Evolutionary conservation across 2,329 filamentous ascomycete genomes (phyloP), one percentile per base, ranked within the genome.

Genomic region (Talaromyces sp.): DNA sequence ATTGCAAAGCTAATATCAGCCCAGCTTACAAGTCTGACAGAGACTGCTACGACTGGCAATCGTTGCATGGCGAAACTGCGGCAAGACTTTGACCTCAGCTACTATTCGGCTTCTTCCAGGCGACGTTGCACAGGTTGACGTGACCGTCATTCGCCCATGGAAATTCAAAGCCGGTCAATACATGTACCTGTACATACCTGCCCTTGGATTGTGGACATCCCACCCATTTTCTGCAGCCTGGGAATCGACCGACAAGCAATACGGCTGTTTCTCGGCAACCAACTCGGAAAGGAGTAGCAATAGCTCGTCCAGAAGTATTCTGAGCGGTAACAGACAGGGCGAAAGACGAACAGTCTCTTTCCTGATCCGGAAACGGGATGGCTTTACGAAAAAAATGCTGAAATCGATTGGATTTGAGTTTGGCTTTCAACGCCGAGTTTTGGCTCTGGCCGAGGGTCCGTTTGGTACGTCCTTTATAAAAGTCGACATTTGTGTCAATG

Each of bases 391-490:
- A 70, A 86, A 86, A 70, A 85, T 96, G 52, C 2, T 94, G 86
- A 80, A 81, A 89, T 70, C 85, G 82, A 67, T 91, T 89, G 13
- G 81, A 82, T 65, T 74, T 78, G 31, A 77, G 80, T 19, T 81
- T 81, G 19, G 74, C 76, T 24, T 80, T 79, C 47, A 81, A 82
- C 37, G 81, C 91, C 68, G 81, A 82, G n/a, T 82, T 91, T 66
- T 82, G 67, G 91, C 90, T 48, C 86, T 89, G 63, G 85, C 95
- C 68, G 93, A 97, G 78, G 93, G 93, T 0, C 93, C 93, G 0
- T 97, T 97, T 74, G 88, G 86, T 65, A 60, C 9, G 64, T 60
- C 8, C 19, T n/a, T 19, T 47, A 11, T 13, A n/a, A 24, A 19
- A 16, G 13, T 50, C 35, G 24, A 48, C 4, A 31, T 22, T 5